Evolutionary conservation across 1,284 basidiomycete genomes (phyloP).

Genomic region (Austroboletus niveus): DNA sequence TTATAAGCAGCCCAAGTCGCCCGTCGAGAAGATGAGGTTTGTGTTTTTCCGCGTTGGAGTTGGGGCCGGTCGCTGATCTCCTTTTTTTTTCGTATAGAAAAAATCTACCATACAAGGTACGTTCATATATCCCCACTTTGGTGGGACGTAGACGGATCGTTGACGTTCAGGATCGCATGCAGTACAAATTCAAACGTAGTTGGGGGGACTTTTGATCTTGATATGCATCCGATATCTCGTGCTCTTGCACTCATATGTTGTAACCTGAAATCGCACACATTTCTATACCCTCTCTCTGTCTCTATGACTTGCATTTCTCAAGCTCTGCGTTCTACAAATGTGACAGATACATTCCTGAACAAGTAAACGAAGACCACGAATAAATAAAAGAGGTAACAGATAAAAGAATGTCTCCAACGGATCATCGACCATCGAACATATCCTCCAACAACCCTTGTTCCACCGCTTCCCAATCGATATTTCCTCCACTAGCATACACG

Average conservation of each 20-base stretch:
- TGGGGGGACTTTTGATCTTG: conserved; percentile 76
- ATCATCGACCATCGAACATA: conserved; percentile 77
- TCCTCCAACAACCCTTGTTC: conserved; percentile 79
- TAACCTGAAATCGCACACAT: conserved; percentile 21
- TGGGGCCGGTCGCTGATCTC: background rate
- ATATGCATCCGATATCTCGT: conserved; percentile 13
- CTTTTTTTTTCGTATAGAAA: conserved; percentile 42
- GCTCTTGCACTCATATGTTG: conserved; percentile 2
- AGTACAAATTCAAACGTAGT: conserved; percentile 85
- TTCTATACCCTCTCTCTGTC: conserved; percentile 25
- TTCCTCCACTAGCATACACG: conserved; percentile 76
- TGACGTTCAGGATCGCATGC: conserved; percentile 55
- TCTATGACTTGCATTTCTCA: conserved; percentile 3
- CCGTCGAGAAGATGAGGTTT: conserved; percentile 69
- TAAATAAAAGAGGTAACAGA: background rate
- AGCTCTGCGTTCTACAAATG: conserved; percentile 2
- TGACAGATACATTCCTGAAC: conserved; percentile 8
- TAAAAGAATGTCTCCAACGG: background rate
- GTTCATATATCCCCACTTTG: conserved; percentile 10
- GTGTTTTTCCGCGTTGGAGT: conserved; percentile 18
- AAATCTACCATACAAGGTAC: conserved; percentile 85
- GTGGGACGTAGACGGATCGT: conserved; percentile 29
- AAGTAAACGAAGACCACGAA: background rate
- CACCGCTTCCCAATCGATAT: conserved; percentile 84
- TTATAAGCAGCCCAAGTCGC: conserved; percentile 68